These are phyloP conservation scores for Diaporthe sp. DNA, from an alignment of 2,329 filamentous ascomycete species.

Conservation along the genomic window DNA sequence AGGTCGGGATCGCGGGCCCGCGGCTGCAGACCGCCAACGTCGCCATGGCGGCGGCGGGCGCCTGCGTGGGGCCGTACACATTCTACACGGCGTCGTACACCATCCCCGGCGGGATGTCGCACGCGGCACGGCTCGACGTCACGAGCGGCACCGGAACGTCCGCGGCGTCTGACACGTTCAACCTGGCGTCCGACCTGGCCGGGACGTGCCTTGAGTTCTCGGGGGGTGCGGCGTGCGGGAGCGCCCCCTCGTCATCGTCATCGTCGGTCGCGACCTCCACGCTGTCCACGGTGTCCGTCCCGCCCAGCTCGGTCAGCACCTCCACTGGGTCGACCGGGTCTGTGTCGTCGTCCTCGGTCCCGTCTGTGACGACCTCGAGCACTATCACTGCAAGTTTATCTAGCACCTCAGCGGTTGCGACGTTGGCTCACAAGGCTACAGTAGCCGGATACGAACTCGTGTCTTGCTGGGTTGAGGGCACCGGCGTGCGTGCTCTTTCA, in stretches of 20 bases:
- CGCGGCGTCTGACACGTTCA: constrained; percentile 61
- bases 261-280: constrained; percentile 41
- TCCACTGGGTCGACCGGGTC: constrained; percentile 39
- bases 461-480: constrained; percentile 59
- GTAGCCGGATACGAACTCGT: constrained; percentile 59
- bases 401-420: constrained; percentile 46
- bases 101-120: constrained; percentile 59
- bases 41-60: constrained; percentile 54
- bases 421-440: constrained; percentile 51
- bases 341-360: neutral
- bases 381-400: constrained; percentile 10
- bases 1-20: constrained; percentile 57
- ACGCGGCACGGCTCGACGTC: constrained; percentile 61
- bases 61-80: constrained; percentile 62
- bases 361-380: constrained; percentile 44
- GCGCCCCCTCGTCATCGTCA: neutral
- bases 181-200: constrained; percentile 57
- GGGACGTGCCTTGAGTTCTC: constrained; percentile 58
- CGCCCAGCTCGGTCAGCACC: constrained; percentile 36
- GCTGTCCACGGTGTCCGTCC: constrained; percentile 33
- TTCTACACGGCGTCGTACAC: constrained; percentile 58
- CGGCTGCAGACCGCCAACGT: constrained; percentile 53
- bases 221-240: constrained; percentile 44
- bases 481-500: constrained; percentile 51
- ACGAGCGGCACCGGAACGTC: constrained; percentile 52